A percentile compares a stretch with the other conserved stretches of the same genome.
These are phyloP conservation scores for Tylopilus plumbeoviolaceoides DNA, from an alignment of 768 basidiomycete genomes.

Conservation along the genomic window DNA sequence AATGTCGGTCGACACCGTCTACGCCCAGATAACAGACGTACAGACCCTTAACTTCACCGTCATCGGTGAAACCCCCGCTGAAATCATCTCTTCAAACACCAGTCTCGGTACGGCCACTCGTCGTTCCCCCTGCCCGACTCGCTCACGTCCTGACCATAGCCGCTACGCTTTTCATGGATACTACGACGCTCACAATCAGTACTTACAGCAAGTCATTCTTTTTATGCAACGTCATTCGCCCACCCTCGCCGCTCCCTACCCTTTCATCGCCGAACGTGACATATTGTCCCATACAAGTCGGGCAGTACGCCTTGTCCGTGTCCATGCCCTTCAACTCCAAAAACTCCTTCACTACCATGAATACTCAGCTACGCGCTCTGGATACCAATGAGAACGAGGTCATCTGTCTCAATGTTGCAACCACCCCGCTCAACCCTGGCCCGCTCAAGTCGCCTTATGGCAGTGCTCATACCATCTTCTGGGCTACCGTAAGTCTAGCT, in stretches of 20 bases:
- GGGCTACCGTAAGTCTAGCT: conserved; percentile 68
- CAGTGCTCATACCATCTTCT: conserved; percentile 62
- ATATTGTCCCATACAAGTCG: conserved; percentile 78
- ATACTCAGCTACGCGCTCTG: conserved; percentile 81
- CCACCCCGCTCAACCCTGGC: conserved; percentile 71
- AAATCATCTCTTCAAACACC: conserved; percentile 56
- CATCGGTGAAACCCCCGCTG: conserved; percentile 56
- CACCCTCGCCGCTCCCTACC: conserved; percentile 65
- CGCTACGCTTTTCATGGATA: conserved; percentile 88
- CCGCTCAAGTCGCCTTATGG: conserved; percentile 59
- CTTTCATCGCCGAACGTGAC: conserved; percentile 30
- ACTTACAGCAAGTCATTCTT: conserved; percentile 68
- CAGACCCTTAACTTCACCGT: conserved; percentile 65
- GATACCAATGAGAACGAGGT: conserved; percentile 83
- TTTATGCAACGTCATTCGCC: conserved; percentile 76
- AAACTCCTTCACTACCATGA: conserved; percentile 77
- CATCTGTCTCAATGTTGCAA: conserved; percentile 72
- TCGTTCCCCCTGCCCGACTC: not conserved
- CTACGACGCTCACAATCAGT: conserved; percentile 73
- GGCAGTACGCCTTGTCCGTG: conserved; percentile 78
- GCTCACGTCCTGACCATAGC: conserved; percentile 11
- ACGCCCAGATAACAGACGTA: conserved; percentile 60
- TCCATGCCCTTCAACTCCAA: conserved; percentile 60
- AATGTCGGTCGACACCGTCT: conserved; percentile 65
- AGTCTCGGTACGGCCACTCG: conserved; percentile 54